phyloP scores from a whole-genome alignment of 257 asterid genomes.

The Solanum stenotomum region DNA sequence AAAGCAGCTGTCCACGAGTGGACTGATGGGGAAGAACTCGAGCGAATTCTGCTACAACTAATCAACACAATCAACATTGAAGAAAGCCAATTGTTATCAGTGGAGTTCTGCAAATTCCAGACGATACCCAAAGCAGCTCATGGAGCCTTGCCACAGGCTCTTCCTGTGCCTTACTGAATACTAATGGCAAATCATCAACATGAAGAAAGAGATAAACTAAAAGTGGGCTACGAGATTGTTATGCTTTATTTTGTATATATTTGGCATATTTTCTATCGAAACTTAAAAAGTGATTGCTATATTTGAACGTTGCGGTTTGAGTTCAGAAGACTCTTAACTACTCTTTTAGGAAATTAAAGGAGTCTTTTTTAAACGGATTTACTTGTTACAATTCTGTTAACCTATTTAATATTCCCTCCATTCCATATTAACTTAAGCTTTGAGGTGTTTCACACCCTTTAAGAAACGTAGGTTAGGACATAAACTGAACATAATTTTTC shows the following conservation, averaged over 20 bases:
- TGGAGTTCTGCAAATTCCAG: slow-evolving; percentile 11
- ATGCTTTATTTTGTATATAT: too few species aligned
- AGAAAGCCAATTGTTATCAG: slow-evolving; percentile 8
- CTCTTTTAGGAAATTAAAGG: not conserved
- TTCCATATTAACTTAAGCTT: too few species aligned
- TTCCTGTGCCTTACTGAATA: slow-evolving; percentile 14
- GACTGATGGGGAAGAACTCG: slow-evolving; percentile 56
- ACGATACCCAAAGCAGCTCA: not conserved
- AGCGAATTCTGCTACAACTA: slow-evolving; percentile 18
- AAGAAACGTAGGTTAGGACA: too few species aligned
- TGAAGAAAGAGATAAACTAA: too few species aligned
- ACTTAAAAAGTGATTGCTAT: not conserved
- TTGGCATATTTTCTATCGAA: not conserved
- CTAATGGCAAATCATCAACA: not conserved
- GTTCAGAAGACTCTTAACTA: not conserved
- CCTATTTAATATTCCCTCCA: too few species aligned
- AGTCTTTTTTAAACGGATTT: too few species aligned
- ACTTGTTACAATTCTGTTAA: too few species aligned
- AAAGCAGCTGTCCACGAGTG: slow-evolving; percentile 48
- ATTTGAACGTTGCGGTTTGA: not conserved
- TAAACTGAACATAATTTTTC: too few species aligned
- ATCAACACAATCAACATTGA: slow-evolving; percentile 18
- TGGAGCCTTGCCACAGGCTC: slow-evolving; percentile 7
- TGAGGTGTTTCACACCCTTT: too few species aligned
- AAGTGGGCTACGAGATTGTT: not conserved